Conservation (phyloP, 805 yeast genomes). For the Metschnikowia aberdeeniae region DNA sequence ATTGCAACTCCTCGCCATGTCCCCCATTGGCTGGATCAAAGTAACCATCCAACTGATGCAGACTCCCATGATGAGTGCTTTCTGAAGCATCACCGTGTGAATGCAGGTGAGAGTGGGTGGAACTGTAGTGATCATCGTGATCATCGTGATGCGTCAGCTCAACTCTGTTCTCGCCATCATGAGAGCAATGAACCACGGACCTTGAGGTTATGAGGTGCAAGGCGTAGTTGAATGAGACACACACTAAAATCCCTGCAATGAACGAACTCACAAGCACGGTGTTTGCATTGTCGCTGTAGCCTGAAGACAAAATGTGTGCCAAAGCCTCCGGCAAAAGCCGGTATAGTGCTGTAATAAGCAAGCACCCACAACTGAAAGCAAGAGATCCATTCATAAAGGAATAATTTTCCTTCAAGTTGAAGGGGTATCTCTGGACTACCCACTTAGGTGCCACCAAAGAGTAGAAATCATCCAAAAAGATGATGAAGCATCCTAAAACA, state of each 20-base stretch:
- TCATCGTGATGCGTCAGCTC: constrained; percentile 15
- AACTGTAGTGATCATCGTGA: constrained; percentile 13
- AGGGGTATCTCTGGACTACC: constrained; percentile 38
- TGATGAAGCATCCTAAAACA: constrained; percentile 62
- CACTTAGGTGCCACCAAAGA: constrained; percentile 36
- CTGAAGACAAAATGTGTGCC: constrained; percentile 39
- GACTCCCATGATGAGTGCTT: background rate
- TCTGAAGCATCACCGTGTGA: constrained; percentile 12
- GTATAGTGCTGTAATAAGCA: constrained; percentile 73
- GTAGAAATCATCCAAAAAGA: constrained; percentile 58
- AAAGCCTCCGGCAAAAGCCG: constrained; percentile 69
- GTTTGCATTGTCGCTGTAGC: constrained; percentile 20
- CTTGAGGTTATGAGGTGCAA: constrained; percentile 77
- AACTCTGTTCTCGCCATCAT: constrained; percentile 38
- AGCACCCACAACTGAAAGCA: constrained; percentile 77
- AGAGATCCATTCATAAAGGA: constrained; percentile 69
- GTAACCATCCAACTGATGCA: constrained; percentile 1
- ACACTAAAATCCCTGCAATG: constrained; percentile 56
- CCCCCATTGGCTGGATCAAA: constrained; percentile 1
- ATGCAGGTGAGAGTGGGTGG: constrained; percentile 18
- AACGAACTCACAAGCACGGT: constrained; percentile 43
- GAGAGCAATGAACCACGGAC: constrained; percentile 83
- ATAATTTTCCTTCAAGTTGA: constrained; percentile 56
- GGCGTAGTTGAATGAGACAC: constrained; percentile 56
- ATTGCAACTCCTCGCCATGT: background rate